A percentile compares a stretch with the other conserved stretches of the same genome.
phyloP scores from a whole-genome alignment of 257 asterid genomes.

The Solanum stenotomum region DNA sequence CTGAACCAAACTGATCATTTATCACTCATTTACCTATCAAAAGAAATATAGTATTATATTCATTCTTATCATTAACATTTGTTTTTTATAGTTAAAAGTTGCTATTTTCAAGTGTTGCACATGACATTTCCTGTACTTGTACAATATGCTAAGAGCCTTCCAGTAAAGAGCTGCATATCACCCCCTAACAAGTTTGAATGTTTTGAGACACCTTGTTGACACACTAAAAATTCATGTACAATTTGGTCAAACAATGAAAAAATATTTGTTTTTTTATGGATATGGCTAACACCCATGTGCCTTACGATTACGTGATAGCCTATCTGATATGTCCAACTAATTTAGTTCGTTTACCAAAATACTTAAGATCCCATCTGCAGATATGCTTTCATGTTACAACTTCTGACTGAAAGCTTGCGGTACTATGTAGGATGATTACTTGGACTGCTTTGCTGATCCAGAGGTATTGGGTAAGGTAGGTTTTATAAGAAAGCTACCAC shows the following conservation, averaged over 20 bases:
- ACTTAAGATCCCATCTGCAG: not conserved
- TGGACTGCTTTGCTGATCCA: slow-evolving; percentile 38
- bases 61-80: not conserved
- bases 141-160: not conserved
- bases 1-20: not conserved
- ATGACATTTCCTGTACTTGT: not conserved
- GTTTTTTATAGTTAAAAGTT: not conserved
- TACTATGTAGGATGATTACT: slow-evolving; percentile 28
- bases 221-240: not conserved
- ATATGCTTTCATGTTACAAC: not conserved
- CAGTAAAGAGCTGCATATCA: not conserved
- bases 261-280: not conserved
- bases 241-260: not conserved
- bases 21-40: not conserved
- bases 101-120: not conserved
- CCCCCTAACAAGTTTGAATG: not conserved
- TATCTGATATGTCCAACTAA: not conserved
- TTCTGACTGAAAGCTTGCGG: not conserved
- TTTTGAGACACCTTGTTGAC: not conserved
- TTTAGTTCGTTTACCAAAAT: not conserved
- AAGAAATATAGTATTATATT: not conserved
- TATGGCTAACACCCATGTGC: not conserved
- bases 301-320: not conserved
- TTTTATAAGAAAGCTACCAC: not conserved
- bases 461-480: slow-evolving; percentile 34